A percentile compares a stretch with the other conserved stretches of the same genome.
Conservation (phyloP, 2,329 filamentous ascomycete genomes). For the Ophiostoma populinum region DNA sequence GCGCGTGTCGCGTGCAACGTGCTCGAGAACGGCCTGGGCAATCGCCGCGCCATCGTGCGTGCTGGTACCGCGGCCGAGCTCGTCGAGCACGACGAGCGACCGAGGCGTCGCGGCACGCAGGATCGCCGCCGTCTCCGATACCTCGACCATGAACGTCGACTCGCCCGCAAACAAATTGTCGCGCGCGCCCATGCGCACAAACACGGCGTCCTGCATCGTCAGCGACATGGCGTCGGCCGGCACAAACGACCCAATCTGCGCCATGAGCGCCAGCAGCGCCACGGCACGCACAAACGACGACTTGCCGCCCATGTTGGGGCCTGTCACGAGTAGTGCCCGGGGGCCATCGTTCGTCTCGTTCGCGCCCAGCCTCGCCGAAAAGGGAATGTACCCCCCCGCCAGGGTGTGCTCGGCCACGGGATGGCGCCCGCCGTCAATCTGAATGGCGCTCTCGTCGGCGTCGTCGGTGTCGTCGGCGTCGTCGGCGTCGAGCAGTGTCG, state of each 20-base stretch:
- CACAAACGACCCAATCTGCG: constrained; percentile 87
- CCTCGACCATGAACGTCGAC: constrained; percentile 94
- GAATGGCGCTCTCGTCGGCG: constrained; percentile 32
- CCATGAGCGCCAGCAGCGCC: constrained; percentile 82
- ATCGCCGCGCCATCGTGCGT: constrained; percentile 96
- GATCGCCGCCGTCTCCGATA: constrained; percentile 82
- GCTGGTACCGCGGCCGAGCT: constrained; percentile 80
- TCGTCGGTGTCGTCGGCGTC: constrained; percentile 22
- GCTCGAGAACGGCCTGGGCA: constrained; percentile 75
- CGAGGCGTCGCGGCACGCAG: constrained; percentile 74
- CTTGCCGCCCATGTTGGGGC: constrained; percentile 98
- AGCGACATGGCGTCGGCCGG: constrained; percentile 59
- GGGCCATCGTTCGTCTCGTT: constrained; percentile 24
- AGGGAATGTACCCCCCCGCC: constrained; percentile 77
- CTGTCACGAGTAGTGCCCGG: constrained; percentile 68
- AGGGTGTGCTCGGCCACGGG: constrained; percentile 91
- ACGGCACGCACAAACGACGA: constrained; percentile 92
- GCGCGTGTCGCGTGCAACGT: constrained; percentile 56
- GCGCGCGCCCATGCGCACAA: constrained; percentile 88
- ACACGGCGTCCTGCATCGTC: constrained; percentile 77
- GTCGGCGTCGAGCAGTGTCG: constrained; percentile 44
- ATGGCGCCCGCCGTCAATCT: constrained; percentile 62
- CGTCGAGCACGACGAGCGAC: constrained; percentile 80
- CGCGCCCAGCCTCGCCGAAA: constrained; percentile 60
- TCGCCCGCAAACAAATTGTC: constrained; percentile 94